Evolutionary conservation across 2,329 filamentous ascomycete species (phyloP).

Genomic region (Bipolaris gigantea): DNA sequence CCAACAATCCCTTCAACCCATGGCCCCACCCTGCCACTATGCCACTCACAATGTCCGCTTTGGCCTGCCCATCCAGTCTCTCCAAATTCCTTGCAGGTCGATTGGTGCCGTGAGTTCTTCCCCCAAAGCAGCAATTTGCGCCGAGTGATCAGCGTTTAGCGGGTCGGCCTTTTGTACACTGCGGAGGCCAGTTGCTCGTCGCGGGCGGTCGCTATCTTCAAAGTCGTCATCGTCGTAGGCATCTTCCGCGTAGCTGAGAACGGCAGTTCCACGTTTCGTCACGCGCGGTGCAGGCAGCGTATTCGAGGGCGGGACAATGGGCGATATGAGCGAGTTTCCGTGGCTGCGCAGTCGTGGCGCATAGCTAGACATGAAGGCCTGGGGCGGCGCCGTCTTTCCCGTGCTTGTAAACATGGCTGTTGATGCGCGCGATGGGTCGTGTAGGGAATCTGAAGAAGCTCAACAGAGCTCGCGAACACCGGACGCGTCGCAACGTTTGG

Average conservation of each 20-base stretch:
- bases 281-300: slow-evolving; percentile 73
- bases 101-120: slow-evolving; percentile 81
- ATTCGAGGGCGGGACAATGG: slow-evolving; percentile 72
- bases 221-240: slow-evolving; percentile 85
- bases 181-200: slow-evolving; percentile 76
- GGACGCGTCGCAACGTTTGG: slow-evolving; percentile 36
- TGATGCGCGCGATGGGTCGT: slow-evolving; percentile 24
- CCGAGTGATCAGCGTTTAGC: slow-evolving; percentile 60
- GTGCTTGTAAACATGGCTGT: slow-evolving; percentile 46
- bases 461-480: slow-evolving; percentile 31
- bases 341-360: slow-evolving; percentile 87
- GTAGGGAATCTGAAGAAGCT: slow-evolving; percentile 32
- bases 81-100: slow-evolving; percentile 85
- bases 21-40: background rate
- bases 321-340: slow-evolving; percentile 87
- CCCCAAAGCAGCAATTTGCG: slow-evolving; percentile 74
- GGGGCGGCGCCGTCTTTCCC: slow-evolving; percentile 60
- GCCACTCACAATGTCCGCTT: slow-evolving; percentile 52
- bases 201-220: slow-evolving; percentile 70
- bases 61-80: slow-evolving; percentile 89
- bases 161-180: slow-evolving; percentile 73
- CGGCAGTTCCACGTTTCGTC: slow-evolving; percentile 95
- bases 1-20: background rate
- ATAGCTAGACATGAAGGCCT: slow-evolving; percentile 89
- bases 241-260: slow-evolving; percentile 97